phyloP scores from a whole-genome alignment of 805 yeast genomes.

The Maudiozyma barnettii region DNA sequence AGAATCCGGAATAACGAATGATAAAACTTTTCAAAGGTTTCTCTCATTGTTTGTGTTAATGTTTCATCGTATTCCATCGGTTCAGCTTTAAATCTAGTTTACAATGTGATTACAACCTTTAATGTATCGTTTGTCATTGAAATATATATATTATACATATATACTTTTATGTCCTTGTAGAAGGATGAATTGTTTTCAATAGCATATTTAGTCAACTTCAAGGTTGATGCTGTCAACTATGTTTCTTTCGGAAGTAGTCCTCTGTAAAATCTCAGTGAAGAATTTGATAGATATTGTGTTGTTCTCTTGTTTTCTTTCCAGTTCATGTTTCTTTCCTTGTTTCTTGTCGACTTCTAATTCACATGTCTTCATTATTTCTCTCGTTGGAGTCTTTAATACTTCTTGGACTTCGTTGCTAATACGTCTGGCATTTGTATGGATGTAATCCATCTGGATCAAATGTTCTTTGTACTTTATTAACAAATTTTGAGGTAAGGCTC shows the following conservation, averaged over 20 bases:
- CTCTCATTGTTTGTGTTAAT: too few species aligned
- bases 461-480: constrained; percentile 60
- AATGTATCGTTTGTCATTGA: too few species aligned
- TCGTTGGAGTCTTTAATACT: constrained; percentile 71
- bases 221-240: constrained; percentile 20
- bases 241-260: constrained; percentile 15
- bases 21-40: too few species aligned
- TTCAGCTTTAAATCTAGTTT: too few species aligned
- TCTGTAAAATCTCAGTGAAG: constrained; percentile 17
- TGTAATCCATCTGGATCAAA: constrained; percentile 61
- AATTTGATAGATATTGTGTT: constrained; percentile 21
- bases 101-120: too few species aligned
- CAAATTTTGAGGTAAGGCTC: constrained; percentile 77
- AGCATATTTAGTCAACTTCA: constrained; percentile 20
- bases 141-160: background rate
- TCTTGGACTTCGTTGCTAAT: constrained; percentile 73
- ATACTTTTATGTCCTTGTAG: background rate
- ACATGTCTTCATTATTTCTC: constrained; percentile 48
- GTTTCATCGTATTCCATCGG: too few species aligned
- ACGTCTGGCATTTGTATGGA: constrained; percentile 67
- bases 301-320: constrained; percentile 18
- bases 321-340: constrained; percentile 16
- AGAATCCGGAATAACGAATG: too few species aligned
- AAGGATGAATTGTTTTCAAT: too few species aligned
- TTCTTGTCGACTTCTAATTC: constrained; percentile 23